A percentile compares a stretch with the other conserved stretches of the same genome.
phyloP scores from a whole-genome alignment of 192 early-diverging fungal species.

The Funneliformis geosporum region DNA sequence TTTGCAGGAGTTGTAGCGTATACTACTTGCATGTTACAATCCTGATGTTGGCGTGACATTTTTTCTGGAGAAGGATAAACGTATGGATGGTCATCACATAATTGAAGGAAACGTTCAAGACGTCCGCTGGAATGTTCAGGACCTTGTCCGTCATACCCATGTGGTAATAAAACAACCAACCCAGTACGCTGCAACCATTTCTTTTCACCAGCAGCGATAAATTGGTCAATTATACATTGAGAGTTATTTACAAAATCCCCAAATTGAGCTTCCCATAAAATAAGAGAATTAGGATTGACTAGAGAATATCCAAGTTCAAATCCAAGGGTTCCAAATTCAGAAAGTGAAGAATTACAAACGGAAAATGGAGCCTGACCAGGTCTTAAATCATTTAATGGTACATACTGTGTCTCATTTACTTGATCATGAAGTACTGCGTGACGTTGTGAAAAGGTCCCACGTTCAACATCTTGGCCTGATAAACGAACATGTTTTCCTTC shows the following conservation, averaged over 20 bases:
- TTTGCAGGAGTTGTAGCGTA: conserved; percentile 97
- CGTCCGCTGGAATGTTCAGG: conserved; percentile 97
- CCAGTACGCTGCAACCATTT: conserved; percentile 92
- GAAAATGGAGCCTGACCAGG: conserved; percentile 86
- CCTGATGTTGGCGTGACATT: conserved; percentile 91
- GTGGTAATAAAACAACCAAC: conserved; percentile 89
- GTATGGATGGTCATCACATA: conserved; percentile 94
- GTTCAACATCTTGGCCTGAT: conserved; percentile 97
- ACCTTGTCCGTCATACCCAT: conserved; percentile 98
- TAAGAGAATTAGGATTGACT: conserved; percentile 89
- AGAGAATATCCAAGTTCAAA: conserved; percentile 98
- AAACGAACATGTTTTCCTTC: conserved; percentile 93
- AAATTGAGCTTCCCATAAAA: conserved; percentile 99
- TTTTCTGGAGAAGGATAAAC: conserved; percentile 75
- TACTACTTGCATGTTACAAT: conserved; percentile 97
- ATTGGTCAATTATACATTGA: conserved; percentile 98
- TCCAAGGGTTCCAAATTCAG: conserved; percentile 93
- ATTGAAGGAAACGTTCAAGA: conserved; percentile 93
- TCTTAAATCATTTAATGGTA: conserved; percentile 84
- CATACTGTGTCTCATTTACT: conserved; percentile 78
- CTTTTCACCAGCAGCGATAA: conserved; percentile 92
- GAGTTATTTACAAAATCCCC: conserved; percentile 98
- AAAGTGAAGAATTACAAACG: conserved; percentile 92
- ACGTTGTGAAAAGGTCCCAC: conserved; percentile 99
- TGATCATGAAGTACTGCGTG: conserved; percentile 98